These are phyloP conservation scores for Racocetra persica DNA, from an alignment of 371 early-diverging fungal genomes.

Conservation along the genomic window DNA sequence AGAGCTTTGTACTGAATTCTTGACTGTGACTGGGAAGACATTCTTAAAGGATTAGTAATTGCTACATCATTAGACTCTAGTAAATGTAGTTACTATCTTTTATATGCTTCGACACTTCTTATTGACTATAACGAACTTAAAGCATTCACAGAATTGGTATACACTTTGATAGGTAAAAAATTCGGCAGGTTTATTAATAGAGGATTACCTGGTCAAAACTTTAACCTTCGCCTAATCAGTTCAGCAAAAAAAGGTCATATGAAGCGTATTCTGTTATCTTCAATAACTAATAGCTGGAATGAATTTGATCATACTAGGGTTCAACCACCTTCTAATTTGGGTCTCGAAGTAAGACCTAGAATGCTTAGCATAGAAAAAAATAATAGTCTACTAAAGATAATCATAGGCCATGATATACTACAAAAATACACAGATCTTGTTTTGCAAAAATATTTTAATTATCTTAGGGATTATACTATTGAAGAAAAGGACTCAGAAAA, in stretches of 20 bases:
- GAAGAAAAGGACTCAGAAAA: conserved; percentile 21
- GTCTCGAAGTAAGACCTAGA: conserved; percentile 22
- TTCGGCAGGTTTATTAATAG: conserved; percentile 24
- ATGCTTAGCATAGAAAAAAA: conserved; percentile 31
- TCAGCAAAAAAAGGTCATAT: conserved; percentile 29
- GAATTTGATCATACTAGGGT: conserved; percentile 25
- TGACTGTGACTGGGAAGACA: conserved; percentile 27
- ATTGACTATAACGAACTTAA: conserved; percentile 36
- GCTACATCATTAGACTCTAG: conserved; percentile 17
- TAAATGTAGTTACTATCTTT: conserved; percentile 35
- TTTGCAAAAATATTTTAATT: conserved; percentile 32
- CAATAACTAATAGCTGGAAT: conserved; percentile 31
- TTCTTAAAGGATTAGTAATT: conserved; percentile 34
- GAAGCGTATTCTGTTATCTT: conserved; percentile 9
- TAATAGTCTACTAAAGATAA: conserved; percentile 17
- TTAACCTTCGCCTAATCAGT: conserved; percentile 18
- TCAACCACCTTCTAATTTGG: conserved; percentile 24
- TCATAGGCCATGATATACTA: conserved; percentile 23
- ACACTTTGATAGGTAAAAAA: conserved; percentile 18
- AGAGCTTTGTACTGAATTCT: conserved; percentile 5
- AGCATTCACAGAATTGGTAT: conserved; percentile 36
- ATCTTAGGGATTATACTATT: conserved; percentile 12
- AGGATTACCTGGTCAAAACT: conserved; percentile 35
- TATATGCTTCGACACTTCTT: conserved; percentile 19
- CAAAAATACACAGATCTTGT: conserved; percentile 26